Percentiles rank a stretch among this genome's conserved stretches.
phyloP scores from a whole-genome alignment of 352 stramenopile species.

The Lagenidium giganteum region DNA sequence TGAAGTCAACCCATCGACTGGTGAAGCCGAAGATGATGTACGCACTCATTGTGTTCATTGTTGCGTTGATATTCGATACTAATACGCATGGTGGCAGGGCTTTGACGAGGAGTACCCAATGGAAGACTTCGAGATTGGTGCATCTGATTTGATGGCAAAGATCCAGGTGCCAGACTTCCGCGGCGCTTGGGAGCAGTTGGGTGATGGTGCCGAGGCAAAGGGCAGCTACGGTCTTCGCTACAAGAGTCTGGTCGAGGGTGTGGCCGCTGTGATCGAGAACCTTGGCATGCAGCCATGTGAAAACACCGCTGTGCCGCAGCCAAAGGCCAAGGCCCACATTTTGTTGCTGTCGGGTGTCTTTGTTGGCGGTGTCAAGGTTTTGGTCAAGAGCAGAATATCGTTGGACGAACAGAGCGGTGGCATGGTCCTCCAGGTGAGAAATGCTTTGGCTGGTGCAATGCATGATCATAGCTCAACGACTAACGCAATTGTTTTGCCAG shows the following conservation, averaged over 20 bases:
- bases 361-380: constrained; percentile 91
- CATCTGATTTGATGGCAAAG: constrained; percentile 98
- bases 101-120: constrained; percentile 99
- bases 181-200: constrained; percentile 94
- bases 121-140: constrained; percentile 94
- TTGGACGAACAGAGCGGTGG: constrained; percentile 86
- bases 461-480: too few species aligned
- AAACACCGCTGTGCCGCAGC: constrained; percentile 86
- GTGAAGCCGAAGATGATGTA: constrained; percentile 81
- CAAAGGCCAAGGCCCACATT: constrained; percentile 94
- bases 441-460: background rate
- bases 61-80: constrained; percentile 5
- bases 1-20: constrained; percentile 93
- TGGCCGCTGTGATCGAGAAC: constrained; percentile 95
- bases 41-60: constrained; percentile 10
- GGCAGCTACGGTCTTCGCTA: constrained; percentile 97
- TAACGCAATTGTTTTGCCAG: constrained; percentile 53
- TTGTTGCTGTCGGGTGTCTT: constrained; percentile 96
- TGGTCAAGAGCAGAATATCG: constrained; percentile 95
- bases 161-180: constrained; percentile 95
- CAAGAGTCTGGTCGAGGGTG: constrained; percentile 95
- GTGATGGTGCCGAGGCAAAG: constrained; percentile 93
- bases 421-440: constrained; percentile 86
- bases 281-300: constrained; percentile 97
- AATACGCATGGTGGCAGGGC: constrained; percentile 29